Base-by-base conservation (phyloP, 164 flowering plant species). In the Litsea cubeba region DNA sequence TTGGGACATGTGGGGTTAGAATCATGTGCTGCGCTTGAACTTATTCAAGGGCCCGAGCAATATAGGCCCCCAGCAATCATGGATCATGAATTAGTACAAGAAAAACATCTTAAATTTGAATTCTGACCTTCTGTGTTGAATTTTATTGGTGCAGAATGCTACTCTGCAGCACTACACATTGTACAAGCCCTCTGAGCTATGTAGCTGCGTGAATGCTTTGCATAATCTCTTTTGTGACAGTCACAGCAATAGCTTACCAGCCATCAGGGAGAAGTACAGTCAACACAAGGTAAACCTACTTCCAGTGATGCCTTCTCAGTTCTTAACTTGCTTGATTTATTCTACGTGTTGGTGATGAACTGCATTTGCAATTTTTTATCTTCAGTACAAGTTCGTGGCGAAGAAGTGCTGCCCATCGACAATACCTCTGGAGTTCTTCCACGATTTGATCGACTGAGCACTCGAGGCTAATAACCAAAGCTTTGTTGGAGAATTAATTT, bases 381-480 rank as follows among this genome's bases (percentile, higher is more conserved):
- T 54, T 57, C 96, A 94, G 98, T 94, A 95, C 84, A 95, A 95
- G 77, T 88, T 81, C 62, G 99, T 88, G 71, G 97, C 99, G 0
- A 90, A 83, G 90, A 91, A 88, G 81, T 74, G 79, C 77, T 91
- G 95, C 77, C 96, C 97, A 60, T 82, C 93, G 12, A 76, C 88
- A 24, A 89, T 95, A 76, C 97, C 99, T 51, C 30, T 70, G 18
- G 91, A 90, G 79, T 91, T 77, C 73, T 95, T 93, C 84, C 83
- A 82, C 17, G 83, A 84, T 80, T 15, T 71, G 63, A 76, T 69
- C 75, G 60, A 46, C 57, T 4, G 25, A 23, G 65, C 65, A 6
- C 12, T 62, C 22, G 25, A 62, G 65, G 12, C 22, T 62, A 57
- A 17, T n/a, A 62, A 30, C 32, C 32, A 30, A 30, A 30, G 32